Percentiles rank a stretch among this genome's conserved stretches.
phyloP scores from a whole-genome alignment of 1,284 basidiomycete genomes.

The Kwoniella shivajii region DNA sequence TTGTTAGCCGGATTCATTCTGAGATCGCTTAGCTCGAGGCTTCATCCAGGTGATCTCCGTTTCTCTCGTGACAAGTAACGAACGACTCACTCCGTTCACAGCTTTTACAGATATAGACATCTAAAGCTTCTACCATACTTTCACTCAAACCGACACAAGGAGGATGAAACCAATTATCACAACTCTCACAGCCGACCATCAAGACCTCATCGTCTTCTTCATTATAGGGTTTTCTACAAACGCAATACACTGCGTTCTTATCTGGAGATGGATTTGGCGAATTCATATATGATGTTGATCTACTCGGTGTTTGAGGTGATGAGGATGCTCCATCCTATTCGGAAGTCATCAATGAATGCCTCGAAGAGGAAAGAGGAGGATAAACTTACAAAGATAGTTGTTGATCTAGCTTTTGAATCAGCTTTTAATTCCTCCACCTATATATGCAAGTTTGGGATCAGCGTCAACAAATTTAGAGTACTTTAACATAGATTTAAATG shows the following conservation, averaged over 20 bases:
- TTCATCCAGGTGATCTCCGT: background rate
- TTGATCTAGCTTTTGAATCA: background rate
- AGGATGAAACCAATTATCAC: conserved; percentile 52
- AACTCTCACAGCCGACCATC: conserved; percentile 52
- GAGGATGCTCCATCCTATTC: too few species aligned
- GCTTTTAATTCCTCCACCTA: conserved; percentile 28
- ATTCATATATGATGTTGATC: background rate
- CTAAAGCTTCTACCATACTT: conserved; percentile 41
- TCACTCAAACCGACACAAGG: conserved; percentile 42
- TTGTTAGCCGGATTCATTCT: background rate
- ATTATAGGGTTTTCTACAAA: conserved; percentile 42
- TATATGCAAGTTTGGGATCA: background rate
- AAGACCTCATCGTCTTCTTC: conserved; percentile 43
- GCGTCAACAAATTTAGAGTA: background rate
- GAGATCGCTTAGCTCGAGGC: background rate
- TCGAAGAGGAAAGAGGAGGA: too few species aligned
- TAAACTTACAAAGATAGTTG: conserved; percentile 3
- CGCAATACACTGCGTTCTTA: conserved; percentile 36
- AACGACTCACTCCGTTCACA: conserved; percentile 44
- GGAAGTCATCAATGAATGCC: too few species aligned
- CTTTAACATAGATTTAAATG: background rate
- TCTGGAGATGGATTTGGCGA: conserved; percentile 17
- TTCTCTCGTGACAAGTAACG: background rate
- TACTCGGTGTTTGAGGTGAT: conserved; percentile 4
- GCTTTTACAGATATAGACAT: conserved; percentile 46